Base-by-base conservation (phyloP, 2,329 filamentous ascomycete genomes). In the Fusarium agapanthi region DNA sequence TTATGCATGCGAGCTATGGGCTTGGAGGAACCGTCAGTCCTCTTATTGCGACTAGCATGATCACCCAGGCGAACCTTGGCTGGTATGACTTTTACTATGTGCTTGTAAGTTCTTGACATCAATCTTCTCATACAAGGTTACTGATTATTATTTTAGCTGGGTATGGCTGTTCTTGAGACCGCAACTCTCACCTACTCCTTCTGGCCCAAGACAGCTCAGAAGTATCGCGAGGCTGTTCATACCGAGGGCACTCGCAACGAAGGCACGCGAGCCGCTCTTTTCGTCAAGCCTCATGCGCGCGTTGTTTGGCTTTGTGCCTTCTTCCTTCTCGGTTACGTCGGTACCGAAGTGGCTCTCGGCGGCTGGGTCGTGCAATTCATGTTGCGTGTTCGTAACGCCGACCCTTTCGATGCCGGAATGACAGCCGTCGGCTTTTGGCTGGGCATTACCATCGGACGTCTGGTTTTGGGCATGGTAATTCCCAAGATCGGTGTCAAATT, bases 361-460 rank as follows among this genome's bases (percentile, higher is more conserved):
- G 93, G 93, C 9, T 96, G 93, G 94, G 92, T 96, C 61, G 91
- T 95, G 53, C 90, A 90, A 7, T 95, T 96, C 80, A 95, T 96
- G 92, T 89, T 93, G 35, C 87, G 89, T 41, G 90, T 94, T 18
- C 88, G 94, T 14, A 80, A 90, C 13, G 93, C 90, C 2, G 86
- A 84, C 15, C 82, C 88, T 0, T 95, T 95, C 71, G 88, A 89
- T 1, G 90, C 90, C 32, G 92, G 93, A 15, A 92, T 95, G 86
- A 90, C 90, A 1, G 90, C 91, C 0, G 94, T 92, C 2, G 93
- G 93, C 0, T 95, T 94, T 81, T 96, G 93, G 93, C 86, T 93
- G 16, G 93, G 93, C 0, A 87, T 96, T 68, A 94, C 93, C 0
- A 80, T 93, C 3, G 93, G 93, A 0, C 85, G 93, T 3, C 38